Evolutionary conservation across 148 eudicot species (phyloP), one percentile per base, ranked within the genome.

Genomic region (Rhododendron henanense): DNA sequence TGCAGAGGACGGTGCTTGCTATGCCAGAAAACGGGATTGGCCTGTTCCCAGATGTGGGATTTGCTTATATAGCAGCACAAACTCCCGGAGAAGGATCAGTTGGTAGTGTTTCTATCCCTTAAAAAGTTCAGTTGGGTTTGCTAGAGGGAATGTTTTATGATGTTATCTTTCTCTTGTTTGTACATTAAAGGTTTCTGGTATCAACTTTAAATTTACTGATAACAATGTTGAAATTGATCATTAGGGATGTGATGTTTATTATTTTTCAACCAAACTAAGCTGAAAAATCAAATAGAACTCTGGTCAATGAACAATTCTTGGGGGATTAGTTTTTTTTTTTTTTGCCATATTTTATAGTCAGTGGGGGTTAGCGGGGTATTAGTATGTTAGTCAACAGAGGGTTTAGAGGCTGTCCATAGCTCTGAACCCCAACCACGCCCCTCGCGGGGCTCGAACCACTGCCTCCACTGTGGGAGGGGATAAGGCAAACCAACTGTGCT

Each of bases 21-120:
- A 96, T 96, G 99, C 99, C 99, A 75, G 99, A 96, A 88, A 96
- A 95, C 81, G 98, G 95, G 21, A 96, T 95, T 86, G 99, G 99
- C 71, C 93, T 96, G 90, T 96, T 96, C 75, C 99, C 99, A 85
- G 99, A 96, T 92, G 99, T 96, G 79, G 99, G 99, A 67, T 96
- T 96, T 88, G 91, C 99, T 65, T 93, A 92, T 88, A 95, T 96
- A 85, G 98, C 99, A 33, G 98, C 98, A 87, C 92, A 92, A 88
- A 93, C 91, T 85, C 98, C 99, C 7, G 99, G 98, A 78, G 96
- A 92, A 90, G 98, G 99, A 83, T 92, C 98, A 88, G 95, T 95
- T 48, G 99, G 99, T 96, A 88, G 83, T 92, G 25, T 77, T 82
- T 86, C 83, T 83, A 47, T 76, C 51, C 44, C 78, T 82, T 33